A percentile compares a stretch with the other conserved stretches of the same genome.
phyloP scores from a whole-genome alignment of 2,329 filamentous ascomycete genomes.

The Mollisiaceae sp. region DNA sequence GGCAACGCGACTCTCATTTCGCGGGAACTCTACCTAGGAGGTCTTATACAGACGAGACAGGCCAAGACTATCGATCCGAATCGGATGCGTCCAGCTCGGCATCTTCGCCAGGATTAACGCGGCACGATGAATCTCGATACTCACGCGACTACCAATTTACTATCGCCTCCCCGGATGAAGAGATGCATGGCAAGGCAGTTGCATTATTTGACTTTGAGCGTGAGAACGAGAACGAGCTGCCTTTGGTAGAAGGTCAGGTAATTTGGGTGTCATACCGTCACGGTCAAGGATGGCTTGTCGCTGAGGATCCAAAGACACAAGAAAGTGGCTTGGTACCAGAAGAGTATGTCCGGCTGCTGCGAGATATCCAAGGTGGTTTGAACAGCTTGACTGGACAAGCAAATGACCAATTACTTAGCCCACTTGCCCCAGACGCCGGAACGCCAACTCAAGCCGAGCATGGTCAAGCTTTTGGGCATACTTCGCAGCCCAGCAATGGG shows the following conservation, averaged over 20 bases:
- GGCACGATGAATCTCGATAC: constrained; percentile 77
- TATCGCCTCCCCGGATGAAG: constrained; percentile 92
- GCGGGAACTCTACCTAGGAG: constrained; percentile 49
- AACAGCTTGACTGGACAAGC: constrained; percentile 70
- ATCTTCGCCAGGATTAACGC: constrained; percentile 62
- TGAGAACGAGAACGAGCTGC: constrained; percentile 96
- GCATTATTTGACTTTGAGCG: constrained; percentile 93
- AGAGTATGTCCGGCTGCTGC: constrained; percentile 89
- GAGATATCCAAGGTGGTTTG: constrained; percentile 91
- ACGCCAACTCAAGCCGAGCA: constrained; percentile 68
- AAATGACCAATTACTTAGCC: constrained; percentile 53
- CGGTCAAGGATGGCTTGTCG: constrained; percentile 96
- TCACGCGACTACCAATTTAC: constrained; percentile 94
- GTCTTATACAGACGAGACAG: constrained; percentile 46
- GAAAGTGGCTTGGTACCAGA: constrained; percentile 96
- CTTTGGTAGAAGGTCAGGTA: constrained; percentile 90
- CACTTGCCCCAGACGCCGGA: constrained; percentile 60
- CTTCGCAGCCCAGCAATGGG: constrained; percentile 49
- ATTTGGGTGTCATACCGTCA: constrained; percentile 96
- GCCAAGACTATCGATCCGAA: constrained; percentile 50
- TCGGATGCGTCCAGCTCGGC: constrained; percentile 64
- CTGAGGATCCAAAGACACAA: constrained; percentile 90
- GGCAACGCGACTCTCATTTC: constrained; percentile 60
- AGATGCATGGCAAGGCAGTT: constrained; percentile 96
- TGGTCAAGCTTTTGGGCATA: constrained; percentile 51